These are phyloP conservation scores for Echeveria elegans DNA, from an alignment of 164 flowering plant genomes.

Conservation along the genomic window DNA sequence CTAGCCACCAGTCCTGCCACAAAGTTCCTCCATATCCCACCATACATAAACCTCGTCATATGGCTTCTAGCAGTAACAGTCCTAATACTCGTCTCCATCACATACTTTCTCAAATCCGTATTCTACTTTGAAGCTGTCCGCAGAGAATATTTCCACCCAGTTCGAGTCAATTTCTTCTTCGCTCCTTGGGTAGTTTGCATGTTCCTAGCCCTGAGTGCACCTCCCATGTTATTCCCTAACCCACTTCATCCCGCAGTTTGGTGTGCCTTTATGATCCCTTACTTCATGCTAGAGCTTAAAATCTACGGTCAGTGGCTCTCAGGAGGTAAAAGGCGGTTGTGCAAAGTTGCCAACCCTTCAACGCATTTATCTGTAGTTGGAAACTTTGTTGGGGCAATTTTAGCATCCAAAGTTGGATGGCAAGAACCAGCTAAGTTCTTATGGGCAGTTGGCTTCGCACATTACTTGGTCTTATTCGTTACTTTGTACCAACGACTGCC, in stretches of 20 bases:
- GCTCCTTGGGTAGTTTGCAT: conserved; percentile 94
- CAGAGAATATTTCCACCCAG: conserved; percentile 87
- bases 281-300: conserved; percentile 72
- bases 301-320: conserved; percentile 98
- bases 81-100: conserved; percentile 40
- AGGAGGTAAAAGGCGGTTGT: conserved; percentile 79
- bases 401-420: conserved; percentile 83
- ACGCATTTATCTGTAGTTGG: conserved; percentile 89
- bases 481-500: conserved; percentile 90
- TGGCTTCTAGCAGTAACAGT: conserved; percentile 66
- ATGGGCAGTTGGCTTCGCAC: conserved; percentile 93
- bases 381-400: conserved; percentile 85
- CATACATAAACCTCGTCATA: conserved; percentile 50
- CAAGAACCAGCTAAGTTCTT: conserved; percentile 83
- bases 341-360: conserved; percentile 88
- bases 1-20: conserved; percentile 72
- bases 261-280: conserved; percentile 71
- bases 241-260: conserved; percentile 60
- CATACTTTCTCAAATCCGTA: conserved; percentile 60
- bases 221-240: conserved; percentile 31
- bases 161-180: conserved; percentile 89
- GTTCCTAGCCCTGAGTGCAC: conserved; percentile 77
- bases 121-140: conserved; percentile 92
- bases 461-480: conserved; percentile 83
- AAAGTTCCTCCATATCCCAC: conserved; percentile 60